Percentiles rank a stretch among this genome's conserved stretches.
Evolutionary conservation across 1,284 basidiomycete species (phyloP).

Genomic region (Cystobasidium sp.): DNA sequence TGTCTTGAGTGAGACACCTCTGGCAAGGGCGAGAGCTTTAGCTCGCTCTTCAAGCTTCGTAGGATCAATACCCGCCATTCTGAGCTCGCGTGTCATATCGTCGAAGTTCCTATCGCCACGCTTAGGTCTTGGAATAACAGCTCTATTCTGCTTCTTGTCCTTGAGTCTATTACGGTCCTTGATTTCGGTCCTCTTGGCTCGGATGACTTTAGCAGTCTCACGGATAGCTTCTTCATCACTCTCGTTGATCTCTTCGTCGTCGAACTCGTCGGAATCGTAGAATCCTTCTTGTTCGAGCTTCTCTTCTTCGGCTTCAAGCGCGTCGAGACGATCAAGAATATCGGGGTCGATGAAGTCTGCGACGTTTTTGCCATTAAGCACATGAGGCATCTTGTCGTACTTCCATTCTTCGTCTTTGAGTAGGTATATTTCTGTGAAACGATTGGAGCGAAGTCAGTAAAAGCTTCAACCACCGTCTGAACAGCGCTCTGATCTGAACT

Average conservation of each 20-base stretch:
- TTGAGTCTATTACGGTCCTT: constrained; percentile 76
- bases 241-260: constrained; percentile 67
- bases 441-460: neutral
- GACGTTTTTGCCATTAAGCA: constrained; percentile 97
- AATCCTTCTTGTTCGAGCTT: constrained; percentile 89
- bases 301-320: constrained; percentile 96
- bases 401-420: constrained; percentile 94
- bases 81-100: constrained; percentile 80
- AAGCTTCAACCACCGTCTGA: constrained; percentile 34
- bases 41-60: constrained; percentile 86
- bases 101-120: constrained; percentile 74
- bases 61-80: constrained; percentile 86
- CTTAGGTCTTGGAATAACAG: constrained; percentile 82
- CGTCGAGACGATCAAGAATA: constrained; percentile 94
- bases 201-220: constrained; percentile 71
- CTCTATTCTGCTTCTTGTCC: constrained; percentile 83
- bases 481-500: constrained; percentile 51
- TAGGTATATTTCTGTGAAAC: constrained; percentile 77
- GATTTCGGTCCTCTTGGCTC: constrained; percentile 66
- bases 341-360: constrained; percentile 99
- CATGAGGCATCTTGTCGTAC: constrained; percentile 91
- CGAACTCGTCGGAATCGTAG: constrained; percentile 82
- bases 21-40: constrained; percentile 75
- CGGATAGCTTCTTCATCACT: constrained; percentile 85
- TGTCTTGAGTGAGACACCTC: constrained; percentile 61